A percentile compares a stretch with the other conserved stretches of the same genome.
Evolutionary conservation across 352 stramenopile species (phyloP).

Genomic region (Thalassiosira hispida): DNA sequence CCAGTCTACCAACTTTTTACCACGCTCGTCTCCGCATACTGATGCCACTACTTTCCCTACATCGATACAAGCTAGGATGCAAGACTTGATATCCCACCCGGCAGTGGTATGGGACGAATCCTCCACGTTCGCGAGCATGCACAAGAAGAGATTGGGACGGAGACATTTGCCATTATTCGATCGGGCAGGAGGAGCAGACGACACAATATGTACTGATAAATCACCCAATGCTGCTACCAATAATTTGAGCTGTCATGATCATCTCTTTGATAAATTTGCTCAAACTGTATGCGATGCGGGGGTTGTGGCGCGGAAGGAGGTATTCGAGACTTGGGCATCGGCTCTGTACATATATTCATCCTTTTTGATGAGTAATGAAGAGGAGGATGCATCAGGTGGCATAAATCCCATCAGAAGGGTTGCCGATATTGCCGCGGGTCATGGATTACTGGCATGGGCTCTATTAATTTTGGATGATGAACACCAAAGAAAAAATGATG

Average conservation of each 20-base stretch:
- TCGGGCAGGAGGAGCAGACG: not conserved
- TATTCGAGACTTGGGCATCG: conserved; percentile 49
- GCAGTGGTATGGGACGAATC: conserved; percentile 35
- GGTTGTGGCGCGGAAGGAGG: conserved; percentile 40
- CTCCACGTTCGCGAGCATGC: conserved; percentile 41
- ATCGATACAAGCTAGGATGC: not conserved
- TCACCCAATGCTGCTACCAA: too few species aligned
- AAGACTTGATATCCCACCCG: conserved; percentile 23
- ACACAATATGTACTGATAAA: not conserved
- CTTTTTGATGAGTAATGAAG: conserved; percentile 21
- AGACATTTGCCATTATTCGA: conserved; percentile 45
- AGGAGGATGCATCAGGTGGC: not conserved
- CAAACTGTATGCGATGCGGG: conserved; percentile 31
- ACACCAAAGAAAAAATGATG: conserved; percentile 1
- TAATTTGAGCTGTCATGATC: conserved; percentile 8
- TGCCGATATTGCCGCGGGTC: conserved; percentile 44
- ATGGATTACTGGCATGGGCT: conserved; percentile 49
- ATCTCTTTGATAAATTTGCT: conserved; percentile 55
- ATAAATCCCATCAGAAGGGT: conserved; percentile 15
- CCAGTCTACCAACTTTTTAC: too few species aligned
- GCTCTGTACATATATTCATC: conserved; percentile 37
- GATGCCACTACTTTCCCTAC: too few species aligned
- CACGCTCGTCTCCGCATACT: too few species aligned
- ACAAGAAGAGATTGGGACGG: conserved; percentile 47
- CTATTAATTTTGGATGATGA: conserved; percentile 46